Conservation (phyloP, 345 rosid species). For the Salix udensis region DNA sequence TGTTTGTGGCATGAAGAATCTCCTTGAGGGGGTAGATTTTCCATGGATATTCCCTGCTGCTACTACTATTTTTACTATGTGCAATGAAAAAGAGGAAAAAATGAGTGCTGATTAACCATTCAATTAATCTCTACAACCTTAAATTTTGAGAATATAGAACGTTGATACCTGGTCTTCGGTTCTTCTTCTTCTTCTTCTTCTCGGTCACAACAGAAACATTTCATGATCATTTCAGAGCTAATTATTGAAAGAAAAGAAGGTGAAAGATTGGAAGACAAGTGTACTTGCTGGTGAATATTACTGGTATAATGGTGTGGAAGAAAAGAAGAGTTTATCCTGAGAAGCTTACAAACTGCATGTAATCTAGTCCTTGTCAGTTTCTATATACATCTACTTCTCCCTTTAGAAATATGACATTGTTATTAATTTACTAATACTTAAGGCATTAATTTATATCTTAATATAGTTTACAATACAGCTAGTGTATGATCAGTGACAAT, state of each 20-base stretch:
- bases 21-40: conserved; percentile 50
- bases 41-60: conserved; percentile 50
- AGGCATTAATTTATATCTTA: not conserved
- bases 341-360: not conserved
- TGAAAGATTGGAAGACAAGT: conserved; percentile 33
- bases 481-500: not conserved
- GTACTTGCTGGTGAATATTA: not conserved
- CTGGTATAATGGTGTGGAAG: not conserved
- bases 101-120: not conserved
- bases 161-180: conserved; percentile 20
- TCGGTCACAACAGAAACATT: conserved; percentile 21
- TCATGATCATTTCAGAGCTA: conserved; percentile 17
- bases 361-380: conserved; percentile 12
- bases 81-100: conserved; percentile 10
- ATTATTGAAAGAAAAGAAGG: not conserved
- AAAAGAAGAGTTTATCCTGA: not conserved
- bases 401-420: conserved; percentile 19
- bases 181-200: conserved; percentile 14
- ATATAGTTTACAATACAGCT: not conserved
- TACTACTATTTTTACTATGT: conserved; percentile 9
- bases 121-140: not conserved
- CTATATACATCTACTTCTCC: not conserved
- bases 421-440: not conserved
- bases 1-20: conserved; percentile 60
- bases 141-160: not conserved